Evolutionary conservation across 2,329 filamentous ascomycete genomes (phyloP).

Genomic region (Diplodia scrobiculata): DNA sequence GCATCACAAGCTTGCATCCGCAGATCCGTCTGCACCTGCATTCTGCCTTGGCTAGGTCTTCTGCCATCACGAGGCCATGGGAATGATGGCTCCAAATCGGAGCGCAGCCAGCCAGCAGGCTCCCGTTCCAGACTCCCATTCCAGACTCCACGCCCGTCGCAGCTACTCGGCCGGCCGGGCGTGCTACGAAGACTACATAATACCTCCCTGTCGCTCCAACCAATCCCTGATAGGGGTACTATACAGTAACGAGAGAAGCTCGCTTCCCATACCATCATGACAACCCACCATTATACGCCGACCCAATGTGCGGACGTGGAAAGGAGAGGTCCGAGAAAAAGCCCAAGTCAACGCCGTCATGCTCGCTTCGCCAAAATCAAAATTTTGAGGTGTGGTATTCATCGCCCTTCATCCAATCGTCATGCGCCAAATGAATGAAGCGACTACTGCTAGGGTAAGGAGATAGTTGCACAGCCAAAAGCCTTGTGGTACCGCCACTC

Average conservation of each 20-base stretch:
- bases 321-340: not conserved
- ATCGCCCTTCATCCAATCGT: slow-evolving; percentile 18
- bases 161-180: not conserved
- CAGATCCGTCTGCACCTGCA: not conserved
- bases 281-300: slow-evolving; percentile 8
- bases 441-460: not conserved
- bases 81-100: not conserved
- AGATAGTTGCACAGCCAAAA: not conserved
- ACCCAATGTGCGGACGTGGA: slow-evolving; percentile 15
- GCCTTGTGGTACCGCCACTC: not conserved
- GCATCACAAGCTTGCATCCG: not conserved
- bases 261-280: not conserved
- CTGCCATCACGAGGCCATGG: not conserved
- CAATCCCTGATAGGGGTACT: not conserved
- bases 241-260: slow-evolving; percentile 12
- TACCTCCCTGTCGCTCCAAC: not conserved
- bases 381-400: not conserved
- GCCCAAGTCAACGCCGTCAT: slow-evolving; percentile 19
- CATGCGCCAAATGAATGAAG: slow-evolving; percentile 16
- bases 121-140: slow-evolving; percentile 6
- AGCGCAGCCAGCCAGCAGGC: not conserved
- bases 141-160: not conserved
- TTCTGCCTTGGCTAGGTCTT: not conserved
- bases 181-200: slow-evolving; percentile 7
- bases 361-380: slow-evolving; percentile 23